phyloP scores from a whole-genome alignment of 192 early-diverging fungal genomes.

The Dispira simplex region DNA sequence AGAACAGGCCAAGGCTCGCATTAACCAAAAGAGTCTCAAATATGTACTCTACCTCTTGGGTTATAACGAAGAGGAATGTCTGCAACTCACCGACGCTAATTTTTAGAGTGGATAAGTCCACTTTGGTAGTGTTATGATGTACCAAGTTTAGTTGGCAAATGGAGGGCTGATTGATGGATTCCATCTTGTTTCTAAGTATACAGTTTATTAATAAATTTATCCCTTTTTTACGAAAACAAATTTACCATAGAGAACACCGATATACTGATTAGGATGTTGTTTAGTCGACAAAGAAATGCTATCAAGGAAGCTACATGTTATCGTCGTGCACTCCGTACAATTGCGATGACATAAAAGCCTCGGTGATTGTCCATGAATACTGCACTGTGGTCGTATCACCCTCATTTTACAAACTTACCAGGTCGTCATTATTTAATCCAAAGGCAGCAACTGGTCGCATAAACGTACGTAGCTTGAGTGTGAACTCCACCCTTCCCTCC shows the following conservation, averaged over 20 bases:
- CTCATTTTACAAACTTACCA: no score
- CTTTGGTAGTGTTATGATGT: not conserved
- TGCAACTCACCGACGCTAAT: slow-evolving; percentile 25
- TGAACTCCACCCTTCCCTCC: no score
- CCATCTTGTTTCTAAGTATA: not conserved
- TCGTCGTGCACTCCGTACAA: no score
- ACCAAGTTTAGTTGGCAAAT: not conserved
- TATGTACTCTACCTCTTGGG: slow-evolving; percentile 84
- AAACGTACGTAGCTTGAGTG: no score
- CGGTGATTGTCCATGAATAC: no score
- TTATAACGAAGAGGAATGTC: slow-evolving; percentile 61
- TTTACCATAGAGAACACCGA: not conserved
- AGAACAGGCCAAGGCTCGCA: slow-evolving; percentile 66
- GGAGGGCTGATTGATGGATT: not conserved
- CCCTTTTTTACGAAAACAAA: not conserved
- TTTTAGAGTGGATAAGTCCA: not conserved
- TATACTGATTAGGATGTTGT: not conserved
- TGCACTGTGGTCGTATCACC: no score
- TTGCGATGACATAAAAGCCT: no score
- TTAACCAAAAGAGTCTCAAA: slow-evolving; percentile 88
- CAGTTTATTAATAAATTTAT: not conserved
- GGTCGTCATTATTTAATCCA: no score
- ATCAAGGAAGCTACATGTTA: no score
- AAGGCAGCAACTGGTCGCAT: no score
- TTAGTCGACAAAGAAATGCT: no score